Conservation (phyloP, 2,329 filamentous ascomycete species). For the Ophiostoma fasciatum region DNA sequence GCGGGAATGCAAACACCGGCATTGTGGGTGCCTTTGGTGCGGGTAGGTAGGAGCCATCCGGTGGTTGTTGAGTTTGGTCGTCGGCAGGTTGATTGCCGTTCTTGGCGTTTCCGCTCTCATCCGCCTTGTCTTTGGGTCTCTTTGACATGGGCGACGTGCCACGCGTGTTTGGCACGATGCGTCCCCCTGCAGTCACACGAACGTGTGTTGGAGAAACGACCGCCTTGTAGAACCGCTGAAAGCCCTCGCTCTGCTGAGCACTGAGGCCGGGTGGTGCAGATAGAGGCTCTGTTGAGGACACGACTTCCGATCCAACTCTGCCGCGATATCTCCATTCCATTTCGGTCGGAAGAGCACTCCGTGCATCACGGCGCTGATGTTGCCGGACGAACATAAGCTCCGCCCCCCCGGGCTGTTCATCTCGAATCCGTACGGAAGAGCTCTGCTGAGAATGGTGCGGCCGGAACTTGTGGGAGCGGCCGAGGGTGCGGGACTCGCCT, state of each 20-base stretch:
- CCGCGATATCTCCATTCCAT: slow-evolving; percentile 19
- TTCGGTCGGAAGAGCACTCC: slow-evolving; percentile 12
- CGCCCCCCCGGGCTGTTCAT: slow-evolving; percentile 20
- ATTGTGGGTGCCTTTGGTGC: slow-evolving; percentile 9
- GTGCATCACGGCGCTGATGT: slow-evolving; percentile 5
- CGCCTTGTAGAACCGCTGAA: slow-evolving; percentile 51
- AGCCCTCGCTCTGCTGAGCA: slow-evolving; percentile 48
- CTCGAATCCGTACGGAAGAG: slow-evolving; percentile 11
- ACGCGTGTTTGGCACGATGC: slow-evolving; percentile 51
- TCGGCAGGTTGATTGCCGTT: slow-evolving; percentile 8
- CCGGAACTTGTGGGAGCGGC: slow-evolving; percentile 7
- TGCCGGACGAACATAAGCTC: slow-evolving; percentile 18
- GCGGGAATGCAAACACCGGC: slow-evolving; percentile 14
- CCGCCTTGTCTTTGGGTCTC: slow-evolving; percentile 27
- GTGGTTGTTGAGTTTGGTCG: slow-evolving; percentile 2
- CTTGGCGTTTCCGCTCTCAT: slow-evolving; percentile 12
- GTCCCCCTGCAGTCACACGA: slow-evolving; percentile 50
- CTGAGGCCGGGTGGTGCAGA: slow-evolving; percentile 36
- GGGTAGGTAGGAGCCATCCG: background rate
- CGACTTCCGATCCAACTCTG: slow-evolving; percentile 31
- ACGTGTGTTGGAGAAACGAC: slow-evolving; percentile 54
- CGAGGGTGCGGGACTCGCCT: slow-evolving; percentile 6
- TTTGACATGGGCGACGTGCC: slow-evolving; percentile 37
- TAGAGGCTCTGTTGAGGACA: slow-evolving; percentile 32
- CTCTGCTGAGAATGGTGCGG: slow-evolving; percentile 1